Evolutionary conservation across 768 basidiomycete species (phyloP).

Genomic region (Brasilioporus rufonigricans): DNA sequence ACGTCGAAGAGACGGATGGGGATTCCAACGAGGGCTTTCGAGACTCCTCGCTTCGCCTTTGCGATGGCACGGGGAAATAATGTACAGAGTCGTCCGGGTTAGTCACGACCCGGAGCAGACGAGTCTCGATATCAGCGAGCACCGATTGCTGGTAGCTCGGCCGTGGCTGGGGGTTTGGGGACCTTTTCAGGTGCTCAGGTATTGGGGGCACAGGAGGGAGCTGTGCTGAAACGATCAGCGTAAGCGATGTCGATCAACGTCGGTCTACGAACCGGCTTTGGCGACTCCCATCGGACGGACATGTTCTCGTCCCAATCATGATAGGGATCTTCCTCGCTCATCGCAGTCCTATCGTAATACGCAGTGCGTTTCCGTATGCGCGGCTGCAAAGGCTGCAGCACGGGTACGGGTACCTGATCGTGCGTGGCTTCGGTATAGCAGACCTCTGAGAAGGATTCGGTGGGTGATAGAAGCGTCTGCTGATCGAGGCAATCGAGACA

Average conservation of each 20-base stretch:
- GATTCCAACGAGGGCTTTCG: slow-evolving; percentile 28
- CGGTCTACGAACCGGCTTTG: slow-evolving; percentile 23
- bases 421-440: slow-evolving; percentile 43
- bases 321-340: slow-evolving; percentile 35
- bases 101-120: slow-evolving; percentile 24
- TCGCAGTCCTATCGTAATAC: slow-evolving; percentile 32
- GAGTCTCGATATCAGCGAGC: slow-evolving; percentile 32
- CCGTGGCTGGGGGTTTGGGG: slow-evolving; percentile 11
- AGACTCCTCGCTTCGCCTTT: slow-evolving; percentile 30
- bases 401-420: slow-evolving; percentile 28
- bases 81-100: slow-evolving; percentile 32
- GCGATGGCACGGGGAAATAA: slow-evolving; percentile 34
- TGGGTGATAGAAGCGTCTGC: slow-evolving; percentile 39
- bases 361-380: slow-evolving; percentile 30
- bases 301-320: slow-evolving; percentile 37
- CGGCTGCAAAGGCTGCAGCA: slow-evolving; percentile 32
- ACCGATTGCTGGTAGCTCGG: slow-evolving; percentile 31
- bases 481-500: slow-evolving; percentile 44
- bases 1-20: slow-evolving; percentile 24
- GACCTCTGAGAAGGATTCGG: slow-evolving; percentile 41
- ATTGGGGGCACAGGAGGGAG: slow-evolving; percentile 27
- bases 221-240: slow-evolving; percentile 13
- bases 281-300: slow-evolving; percentile 21
- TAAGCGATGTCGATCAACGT: neutral
- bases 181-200: slow-evolving; percentile 24